A percentile compares a stretch with the other conserved stretches of the same genome.
Conservation (phyloP, 495 filamentous ascomycete genomes). For the Neurospora sp. region DNA sequence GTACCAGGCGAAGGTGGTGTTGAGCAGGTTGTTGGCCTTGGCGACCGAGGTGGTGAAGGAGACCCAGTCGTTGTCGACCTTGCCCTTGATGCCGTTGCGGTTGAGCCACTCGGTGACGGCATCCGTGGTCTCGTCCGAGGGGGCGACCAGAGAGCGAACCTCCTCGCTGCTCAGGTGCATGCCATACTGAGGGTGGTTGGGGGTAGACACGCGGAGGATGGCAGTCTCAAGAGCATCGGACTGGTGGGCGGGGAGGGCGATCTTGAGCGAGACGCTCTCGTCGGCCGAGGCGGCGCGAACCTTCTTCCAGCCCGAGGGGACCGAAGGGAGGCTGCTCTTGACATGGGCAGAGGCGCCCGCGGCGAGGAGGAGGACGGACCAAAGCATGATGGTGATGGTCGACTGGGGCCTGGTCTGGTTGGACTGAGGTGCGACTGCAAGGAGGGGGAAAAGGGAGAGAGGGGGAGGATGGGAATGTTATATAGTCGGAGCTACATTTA, state of each 20-base stretch:
- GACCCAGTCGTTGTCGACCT: constrained; percentile 36
- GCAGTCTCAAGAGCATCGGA: constrained; percentile 45
- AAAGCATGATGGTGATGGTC: constrained; percentile 14
- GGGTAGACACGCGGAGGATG: constrained; percentile 46
- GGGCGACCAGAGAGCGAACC: constrained; percentile 42
- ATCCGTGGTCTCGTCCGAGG: constrained; percentile 32
- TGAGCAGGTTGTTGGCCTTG: constrained; percentile 36
- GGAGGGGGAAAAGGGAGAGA: not conserved
- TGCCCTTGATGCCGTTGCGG: constrained; percentile 36
- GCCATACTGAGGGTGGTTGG: constrained; percentile 45
- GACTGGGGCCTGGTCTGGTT: not conserved
- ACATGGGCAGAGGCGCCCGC: constrained; percentile 37
- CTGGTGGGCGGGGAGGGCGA: constrained; percentile 28
- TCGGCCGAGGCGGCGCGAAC: constrained; percentile 20
- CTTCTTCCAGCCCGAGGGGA: constrained; percentile 38
- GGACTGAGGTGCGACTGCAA: not conserved
- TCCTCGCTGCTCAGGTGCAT: constrained; percentile 43
- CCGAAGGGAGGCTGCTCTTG: constrained; percentile 34
- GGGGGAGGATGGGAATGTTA: not conserved
- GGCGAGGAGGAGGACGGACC: constrained; percentile 23
- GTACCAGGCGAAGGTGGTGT: constrained; percentile 35
- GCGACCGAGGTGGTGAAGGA: constrained; percentile 39
- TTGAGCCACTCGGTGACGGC: constrained; percentile 41
- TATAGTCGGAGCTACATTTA: not conserved
- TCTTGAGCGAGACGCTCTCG: constrained; percentile 24